Evolutionary conservation across 139 green algal genomes (phyloP), one percentile per base, ranked within the genome.

Genomic region (Parachlorella kessleri): DNA sequence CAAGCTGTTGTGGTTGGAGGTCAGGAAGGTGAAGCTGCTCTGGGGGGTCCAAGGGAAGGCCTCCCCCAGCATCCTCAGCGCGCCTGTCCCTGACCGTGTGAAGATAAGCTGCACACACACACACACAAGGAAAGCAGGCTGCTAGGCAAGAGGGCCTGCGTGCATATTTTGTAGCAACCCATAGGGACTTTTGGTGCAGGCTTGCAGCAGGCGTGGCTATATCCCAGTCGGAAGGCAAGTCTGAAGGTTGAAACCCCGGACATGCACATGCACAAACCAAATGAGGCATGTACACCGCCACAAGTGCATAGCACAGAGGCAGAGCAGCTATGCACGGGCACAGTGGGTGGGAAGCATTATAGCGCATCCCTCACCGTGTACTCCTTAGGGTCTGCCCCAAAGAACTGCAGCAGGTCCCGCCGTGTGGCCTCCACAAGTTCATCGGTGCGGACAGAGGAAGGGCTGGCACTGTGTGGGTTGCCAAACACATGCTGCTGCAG

Each of bases 1-100:
- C 83, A 96, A 88, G 69, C 81, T 91, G 91, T 94, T 95, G 83
- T 96, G 92, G 83, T 94, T 94, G 74, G 92, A 86, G 6, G 80
- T 71, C 30, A 93, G 84, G 82, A 93, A 94, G 32, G 80, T 80
- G 75, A 75, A 88, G 21, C 14, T 69, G 33, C 77, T 77, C 42
- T n/a, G 33, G 30, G 6, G 24, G 23, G 66, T 81, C 88, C 88
- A 95, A n/a, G 90, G 88, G 76, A 93, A 95, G 7, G 84, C 88
- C 79, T 95, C 91, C 3, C 91, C 91, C 41, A 94, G 86, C 73
- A 93, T 68, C 75, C 93, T 90, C 3, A 94, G 84, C 2, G 83
- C 88, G 0, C 83, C 91, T 0, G 90, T 95, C 48, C 90, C 90
- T 1, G 78, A 88, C 36, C 84, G 85, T 0, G 90, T 95, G 84